Base-by-base conservation (phyloP, 805 yeast species). In the Saccharomycopsis olivae region DNA sequence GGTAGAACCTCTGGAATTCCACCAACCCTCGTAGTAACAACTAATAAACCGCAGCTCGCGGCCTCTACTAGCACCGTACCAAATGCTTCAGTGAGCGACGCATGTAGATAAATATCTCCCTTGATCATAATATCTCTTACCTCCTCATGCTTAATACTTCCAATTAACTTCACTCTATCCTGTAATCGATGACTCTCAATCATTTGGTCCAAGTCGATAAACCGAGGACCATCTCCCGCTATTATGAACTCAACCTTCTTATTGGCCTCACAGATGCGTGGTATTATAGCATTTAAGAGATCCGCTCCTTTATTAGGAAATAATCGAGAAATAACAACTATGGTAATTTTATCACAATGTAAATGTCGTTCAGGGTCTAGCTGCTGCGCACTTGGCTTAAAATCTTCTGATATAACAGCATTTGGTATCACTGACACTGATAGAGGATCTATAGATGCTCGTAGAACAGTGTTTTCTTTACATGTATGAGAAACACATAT, bases 251-350 rank as follows among this genome's bases (percentile, higher is more conserved):
- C 73, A 1, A 88, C 88, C 14, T 73, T 69, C 1, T 72, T 67
- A 40, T 76, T 71, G 13, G 61, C 56, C 5, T 62, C 53, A 54
- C 98, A 92, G 3, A 92, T 76, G 30, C 76, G 63, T 0, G 99
- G 99, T 17, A 92, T 81, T 11, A 86, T 70, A 1, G 85, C 92
- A 2, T 82, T 77, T 16, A 92, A 61, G 16, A 92, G 64, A 53
- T 88, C 98, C 0, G 94, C 92, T 27, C 99, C 99, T 55, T 92
- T 92, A 57, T 92, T 92, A n/a, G 94, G 94, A 54, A 83, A 92
- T 17, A 92, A 64, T 49, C 99, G 65, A 6, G 96, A 83, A 18
- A 94, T 89, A 15, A 86, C 89, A 20, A 92, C 95, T 14, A 92
- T 79, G 1, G 94, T 86, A 28, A 92, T 78, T 18, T 33, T 43